These are phyloP conservation scores for Cytidiella melzeri DNA, from an alignment of 768 basidiomycete genomes.

Conservation along the genomic window DNA sequence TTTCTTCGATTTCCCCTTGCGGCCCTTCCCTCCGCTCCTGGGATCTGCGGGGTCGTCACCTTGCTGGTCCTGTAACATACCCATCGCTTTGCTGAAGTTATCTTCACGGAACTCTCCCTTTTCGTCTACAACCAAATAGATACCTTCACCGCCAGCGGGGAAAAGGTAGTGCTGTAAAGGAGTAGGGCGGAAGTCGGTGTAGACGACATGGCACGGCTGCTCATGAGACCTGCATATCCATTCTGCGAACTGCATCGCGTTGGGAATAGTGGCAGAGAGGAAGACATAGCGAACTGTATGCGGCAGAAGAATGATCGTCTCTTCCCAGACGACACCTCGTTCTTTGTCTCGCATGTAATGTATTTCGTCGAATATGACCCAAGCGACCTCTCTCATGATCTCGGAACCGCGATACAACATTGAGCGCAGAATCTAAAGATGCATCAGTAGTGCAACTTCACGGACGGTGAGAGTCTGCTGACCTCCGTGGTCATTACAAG, in stretches of 20 bases:
- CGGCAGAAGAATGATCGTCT: slow-evolving; percentile 95
- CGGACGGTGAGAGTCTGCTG: slow-evolving; percentile 15
- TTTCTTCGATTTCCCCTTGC: slow-evolving; percentile 89
- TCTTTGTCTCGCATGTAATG: slow-evolving; percentile 99
- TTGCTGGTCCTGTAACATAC: slow-evolving; percentile 72
- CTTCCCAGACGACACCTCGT: slow-evolving; percentile 99
- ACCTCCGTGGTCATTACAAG: slow-evolving; percentile 99
- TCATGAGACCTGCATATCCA: slow-evolving; percentile 98
- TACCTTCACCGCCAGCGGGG: slow-evolving; percentile 93
- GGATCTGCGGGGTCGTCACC: slow-evolving; percentile 94
- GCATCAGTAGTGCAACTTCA: background rate
- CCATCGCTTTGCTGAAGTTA: slow-evolving; percentile 98
- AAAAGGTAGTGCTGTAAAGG: slow-evolving; percentile 98
- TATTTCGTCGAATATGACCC: slow-evolving; percentile 99
- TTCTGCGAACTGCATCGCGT: slow-evolving; percentile 98
- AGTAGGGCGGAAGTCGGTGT: slow-evolving; percentile 98
- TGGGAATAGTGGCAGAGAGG: slow-evolving; percentile 97
- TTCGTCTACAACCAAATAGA: slow-evolving; percentile 98
- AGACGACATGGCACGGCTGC: slow-evolving; percentile 98
- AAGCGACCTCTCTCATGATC: slow-evolving; percentile 99
- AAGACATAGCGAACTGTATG: slow-evolving; percentile 97
- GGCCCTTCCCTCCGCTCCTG: slow-evolving; percentile 73
- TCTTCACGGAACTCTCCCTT: slow-evolving; percentile 96
- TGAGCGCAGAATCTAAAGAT: slow-evolving; percentile 82
- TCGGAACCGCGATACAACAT: slow-evolving; percentile 99